These are phyloP conservation scores for Rhodotorula sp. DNA, from an alignment of 1,284 basidiomycete species.

Conservation along the genomic window DNA sequence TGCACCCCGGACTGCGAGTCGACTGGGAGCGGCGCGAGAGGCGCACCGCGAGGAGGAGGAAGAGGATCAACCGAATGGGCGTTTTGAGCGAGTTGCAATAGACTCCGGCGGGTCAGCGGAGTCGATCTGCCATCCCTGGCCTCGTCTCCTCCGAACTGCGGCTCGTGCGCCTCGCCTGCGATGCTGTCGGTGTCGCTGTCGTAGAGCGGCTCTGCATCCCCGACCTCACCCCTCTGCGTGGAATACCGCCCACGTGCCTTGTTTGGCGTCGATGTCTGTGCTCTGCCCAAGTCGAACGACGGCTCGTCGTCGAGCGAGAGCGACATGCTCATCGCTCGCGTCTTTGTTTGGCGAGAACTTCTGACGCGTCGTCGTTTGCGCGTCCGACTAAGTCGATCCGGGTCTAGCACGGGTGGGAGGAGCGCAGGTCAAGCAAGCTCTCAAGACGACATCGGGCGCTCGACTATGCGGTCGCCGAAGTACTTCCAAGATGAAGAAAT, in stretches of 20 bases:
- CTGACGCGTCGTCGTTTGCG: no score
- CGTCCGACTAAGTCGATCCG: no score
- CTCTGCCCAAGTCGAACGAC: slow-evolving; percentile 15
- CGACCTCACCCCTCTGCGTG: neutral
- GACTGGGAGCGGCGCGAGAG: slow-evolving; percentile 2
- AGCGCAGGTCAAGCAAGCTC: no score
- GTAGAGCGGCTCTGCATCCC: slow-evolving; percentile 14
- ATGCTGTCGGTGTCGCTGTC: slow-evolving; percentile 34
- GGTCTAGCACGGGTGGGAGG: no score
- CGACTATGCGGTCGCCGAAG: no score
- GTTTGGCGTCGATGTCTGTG: slow-evolving; percentile 18
- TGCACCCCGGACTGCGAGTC: neutral
- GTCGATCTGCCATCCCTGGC: neutral
- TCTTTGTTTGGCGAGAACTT: neutral
- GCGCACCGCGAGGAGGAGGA: neutral
- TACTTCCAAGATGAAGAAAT: no score
- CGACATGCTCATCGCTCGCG: neutral
- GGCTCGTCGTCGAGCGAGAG: slow-evolving; percentile 17
- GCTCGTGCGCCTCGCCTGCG: slow-evolving; percentile 7
- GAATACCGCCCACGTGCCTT: neutral
- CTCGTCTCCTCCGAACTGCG: neutral
- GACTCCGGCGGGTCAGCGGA: slow-evolving; percentile 16
- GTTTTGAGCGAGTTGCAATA: slow-evolving; percentile 2
- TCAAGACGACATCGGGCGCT: no score
- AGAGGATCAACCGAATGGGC: neutral